Evolutionary conservation across 176 grass and related monocot species (phyloP).

Genomic region (Phoenix dactylifera): DNA sequence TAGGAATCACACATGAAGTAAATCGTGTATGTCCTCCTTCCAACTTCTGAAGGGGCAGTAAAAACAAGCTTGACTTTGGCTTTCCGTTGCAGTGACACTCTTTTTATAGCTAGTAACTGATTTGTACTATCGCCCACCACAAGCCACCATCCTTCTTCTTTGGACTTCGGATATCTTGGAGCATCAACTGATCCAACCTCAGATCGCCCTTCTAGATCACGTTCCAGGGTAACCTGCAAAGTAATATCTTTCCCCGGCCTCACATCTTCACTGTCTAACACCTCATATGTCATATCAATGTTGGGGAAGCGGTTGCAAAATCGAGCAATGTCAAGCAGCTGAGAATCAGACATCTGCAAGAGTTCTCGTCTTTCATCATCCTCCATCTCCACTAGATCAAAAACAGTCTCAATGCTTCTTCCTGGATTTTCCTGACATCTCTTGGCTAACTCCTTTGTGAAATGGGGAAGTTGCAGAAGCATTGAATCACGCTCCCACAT

Average conservation of each 20-base stretch:
- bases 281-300: constrained; percentile 84
- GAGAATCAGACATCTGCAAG: constrained; percentile 58
- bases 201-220: constrained; percentile 43
- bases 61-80: constrained; percentile 75
- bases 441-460: constrained; percentile 67
- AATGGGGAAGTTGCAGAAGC: constrained; percentile 71
- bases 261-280: constrained; percentile 56
- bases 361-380: constrained; percentile 50
- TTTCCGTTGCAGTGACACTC: constrained; percentile 62
- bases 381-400: constrained; percentile 88
- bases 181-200: constrained; percentile 83
- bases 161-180: constrained; percentile 68
- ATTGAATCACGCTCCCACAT: constrained; percentile 96
- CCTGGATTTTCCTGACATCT: constrained; percentile 72
- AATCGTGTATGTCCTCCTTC: constrained; percentile 63
- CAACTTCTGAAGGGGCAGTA: constrained; percentile 38
- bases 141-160: constrained; percentile 98
- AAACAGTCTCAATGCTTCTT: constrained; percentile 60
- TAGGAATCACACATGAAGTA: constrained; percentile 96
- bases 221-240: constrained; percentile 72
- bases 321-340: constrained; percentile 59
- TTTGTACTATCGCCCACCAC: constrained; percentile 45
- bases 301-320: constrained; percentile 90
- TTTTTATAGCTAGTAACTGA: constrained; percentile 83
- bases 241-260: constrained; percentile 55